A percentile compares a stretch with the other conserved stretches of the same genome.
Evolutionary conservation across 768 basidiomycete genomes (phyloP).

Genomic region (Tephrocybe rancida): DNA sequence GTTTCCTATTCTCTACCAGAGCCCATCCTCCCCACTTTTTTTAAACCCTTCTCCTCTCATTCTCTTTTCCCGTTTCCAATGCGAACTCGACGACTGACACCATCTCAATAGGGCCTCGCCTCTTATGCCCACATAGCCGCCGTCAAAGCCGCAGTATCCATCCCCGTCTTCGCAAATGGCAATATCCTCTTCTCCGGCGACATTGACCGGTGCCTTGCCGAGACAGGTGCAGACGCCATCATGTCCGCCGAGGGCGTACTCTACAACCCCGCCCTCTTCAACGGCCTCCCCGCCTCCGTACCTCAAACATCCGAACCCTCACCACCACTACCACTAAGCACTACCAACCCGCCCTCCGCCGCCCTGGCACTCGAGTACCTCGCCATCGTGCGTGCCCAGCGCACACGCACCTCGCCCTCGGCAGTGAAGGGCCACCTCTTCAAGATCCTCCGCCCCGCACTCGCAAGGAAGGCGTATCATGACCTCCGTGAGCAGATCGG

Average conservation of each 20-base stretch:
- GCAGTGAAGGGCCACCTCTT: slow-evolving; percentile 94
- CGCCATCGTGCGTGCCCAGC: slow-evolving; percentile 72
- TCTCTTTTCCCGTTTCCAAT: no score
- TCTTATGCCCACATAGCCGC: slow-evolving; percentile 90
- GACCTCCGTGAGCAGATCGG: slow-evolving; percentile 80
- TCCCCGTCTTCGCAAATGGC: slow-evolving; percentile 97
- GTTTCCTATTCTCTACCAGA: slow-evolving; percentile 3
- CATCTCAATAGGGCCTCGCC: slow-evolving; percentile 67
- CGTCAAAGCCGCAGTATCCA: slow-evolving; percentile 85
- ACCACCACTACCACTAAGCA: background rate
- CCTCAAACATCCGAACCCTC: background rate
- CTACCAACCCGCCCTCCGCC: slow-evolving; percentile 56
- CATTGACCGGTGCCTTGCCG: slow-evolving; percentile 73
- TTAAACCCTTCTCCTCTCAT: no score
- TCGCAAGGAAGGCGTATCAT: slow-evolving; percentile 48
- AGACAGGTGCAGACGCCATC: slow-evolving; percentile 90
- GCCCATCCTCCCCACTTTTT: background rate
- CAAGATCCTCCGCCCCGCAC: slow-evolving; percentile 83
- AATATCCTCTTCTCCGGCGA: slow-evolving; percentile 91
- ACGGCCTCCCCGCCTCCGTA: slow-evolving; percentile 25
- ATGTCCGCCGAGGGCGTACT: slow-evolving; percentile 96
- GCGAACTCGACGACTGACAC: no score
- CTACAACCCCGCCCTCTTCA: slow-evolving; percentile 88
- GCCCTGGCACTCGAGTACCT: slow-evolving; percentile 87
- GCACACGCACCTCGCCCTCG: slow-evolving; percentile 56